Percentiles rank a stretch among this genome's conserved stretches.
Evolutionary conservation across 306 rosid genomes (phyloP).

Genomic region (Vachellia collinsii): DNA sequence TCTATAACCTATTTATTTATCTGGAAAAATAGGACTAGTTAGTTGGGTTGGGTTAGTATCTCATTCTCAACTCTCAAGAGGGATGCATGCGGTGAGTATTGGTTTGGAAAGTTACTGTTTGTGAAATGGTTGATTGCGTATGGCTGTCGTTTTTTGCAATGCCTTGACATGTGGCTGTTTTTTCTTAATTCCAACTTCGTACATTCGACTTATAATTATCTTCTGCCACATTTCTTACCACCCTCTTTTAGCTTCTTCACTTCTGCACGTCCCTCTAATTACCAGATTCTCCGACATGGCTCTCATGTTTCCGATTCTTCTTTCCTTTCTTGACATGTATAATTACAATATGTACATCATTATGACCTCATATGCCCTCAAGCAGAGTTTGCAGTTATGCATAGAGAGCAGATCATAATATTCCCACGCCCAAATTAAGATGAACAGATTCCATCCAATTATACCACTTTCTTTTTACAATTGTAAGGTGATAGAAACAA

Average conservation of each 20-base stretch:
- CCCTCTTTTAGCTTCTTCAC: neutral
- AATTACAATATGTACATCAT: neutral
- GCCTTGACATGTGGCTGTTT: conserved; percentile 34
- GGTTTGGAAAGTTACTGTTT: neutral
- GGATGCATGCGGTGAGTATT: neutral
- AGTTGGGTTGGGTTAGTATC: no score
- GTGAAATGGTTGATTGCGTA: conserved; percentile 37
- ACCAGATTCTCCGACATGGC: neutral
- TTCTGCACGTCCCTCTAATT: neutral
- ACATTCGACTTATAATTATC: conserved; percentile 37
- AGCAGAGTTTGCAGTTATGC: neutral
- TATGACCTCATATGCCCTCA: neutral
- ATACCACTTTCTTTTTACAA: neutral
- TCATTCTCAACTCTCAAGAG: neutral
- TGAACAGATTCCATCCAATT: neutral
- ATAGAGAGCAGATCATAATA: neutral
- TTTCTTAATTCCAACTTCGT: conserved; percentile 37
- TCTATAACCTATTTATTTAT: neutral
- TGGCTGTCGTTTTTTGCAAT: conserved; percentile 41
- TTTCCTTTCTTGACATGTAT: neutral
- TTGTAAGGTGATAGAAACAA: neutral
- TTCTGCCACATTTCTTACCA: neutral
- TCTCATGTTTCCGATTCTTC: neutral
- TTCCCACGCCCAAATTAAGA: neutral
- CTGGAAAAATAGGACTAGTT: no score